Base-by-base conservation (phyloP, 78 protist genomes). In the Dictyostelium capitatum region DNA sequence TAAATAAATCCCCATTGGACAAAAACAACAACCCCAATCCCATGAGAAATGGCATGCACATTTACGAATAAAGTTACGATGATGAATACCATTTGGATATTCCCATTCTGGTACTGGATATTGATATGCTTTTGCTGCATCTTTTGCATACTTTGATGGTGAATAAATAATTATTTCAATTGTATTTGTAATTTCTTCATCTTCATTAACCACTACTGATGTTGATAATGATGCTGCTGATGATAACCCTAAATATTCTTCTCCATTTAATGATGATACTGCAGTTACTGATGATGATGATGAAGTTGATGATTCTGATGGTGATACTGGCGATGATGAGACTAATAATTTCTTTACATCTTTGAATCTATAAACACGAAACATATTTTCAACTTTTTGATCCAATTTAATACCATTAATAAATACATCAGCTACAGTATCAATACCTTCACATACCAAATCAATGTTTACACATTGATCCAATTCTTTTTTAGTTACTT, bases 1-100 rank as follows among this genome's bases (percentile, higher is more conserved):
- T 30, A 70, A 56, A 3, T 51, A 62, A 4, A 91, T 91, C 5
- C 90, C 90, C 28, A 82, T 37, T n/a, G 95, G 90, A 91, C 83
- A 77, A 4, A 82, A 81, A 43, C 95, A 91, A 2, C 70, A 84
- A 9, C 95, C 95, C 90, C 89, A 90, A 15, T 91, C 95, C 95
- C 95, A 91, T 7, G 84, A 83, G 28, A 87, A 87, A 64, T 53
- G 79, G 51, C 93, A 87, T 17, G 75, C 93, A 32, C 70, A 67
- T 37, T 91, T 91, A 51, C 95, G 50, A 56, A 91, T 91, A 28
- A 91, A 83, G n/a, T 82, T 82, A 10, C 95, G 17, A 37, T 91
- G 92, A 37, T 83, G 89, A 14, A 83, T 65, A 23, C 90, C 95
- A 83, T 91, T 80, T 12, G 95, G 95, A 56, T 91, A 91, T 30